Base-by-base conservation (phyloP, 73 alveolate species). In the Blepharisma japonicum region DNA sequence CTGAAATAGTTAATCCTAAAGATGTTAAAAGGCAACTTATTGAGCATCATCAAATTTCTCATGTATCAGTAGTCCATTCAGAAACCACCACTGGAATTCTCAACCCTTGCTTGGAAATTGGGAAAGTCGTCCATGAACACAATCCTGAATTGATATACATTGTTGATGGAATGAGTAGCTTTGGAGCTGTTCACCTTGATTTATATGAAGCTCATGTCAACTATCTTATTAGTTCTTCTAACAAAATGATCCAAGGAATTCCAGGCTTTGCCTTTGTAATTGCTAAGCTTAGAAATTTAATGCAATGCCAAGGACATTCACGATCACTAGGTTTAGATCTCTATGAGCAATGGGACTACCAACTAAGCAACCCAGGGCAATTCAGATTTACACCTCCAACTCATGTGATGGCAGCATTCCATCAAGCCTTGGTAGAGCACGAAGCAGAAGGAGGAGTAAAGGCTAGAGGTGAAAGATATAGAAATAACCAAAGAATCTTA, bases 351-450 rank as follows among this genome's bases (percentile, higher is more conserved):
- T 70, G 46, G 23, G 89, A 86, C 56, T 68, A 85, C 42, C 77
- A 71, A 32, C 68, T 85, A 54, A 45, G 54, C 32, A 85, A 86
- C 56, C 80, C 83, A 6, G 77, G 78, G 20, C 67, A 87, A 70
- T 87, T 87, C 71, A 87, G 94, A 79, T 85, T 86, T 61, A 87
- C 92, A 3, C 92, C 94, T 9, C 94, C 92, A 5, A 87, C 92
- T 6, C 93, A 87, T 70, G 94, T 79, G 7, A 71, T 85, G 46
- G 68, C 77, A 56, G 87, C 91, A n/a, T 85, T 86, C 32, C 56
- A 86, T 55, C 68, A 49, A 18, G 94, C 92, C 9, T 81, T 87
- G 25, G 68, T 55, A 20, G 94, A 87, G 45, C 79, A 70, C 68
- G 82, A 85, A 27, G 79, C 79, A 9, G 89, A 85, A 85, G 89